These are phyloP conservation scores for Leccinum imitatum DNA, from an alignment of 768 basidiomycete genomes.

Conservation along the genomic window DNA sequence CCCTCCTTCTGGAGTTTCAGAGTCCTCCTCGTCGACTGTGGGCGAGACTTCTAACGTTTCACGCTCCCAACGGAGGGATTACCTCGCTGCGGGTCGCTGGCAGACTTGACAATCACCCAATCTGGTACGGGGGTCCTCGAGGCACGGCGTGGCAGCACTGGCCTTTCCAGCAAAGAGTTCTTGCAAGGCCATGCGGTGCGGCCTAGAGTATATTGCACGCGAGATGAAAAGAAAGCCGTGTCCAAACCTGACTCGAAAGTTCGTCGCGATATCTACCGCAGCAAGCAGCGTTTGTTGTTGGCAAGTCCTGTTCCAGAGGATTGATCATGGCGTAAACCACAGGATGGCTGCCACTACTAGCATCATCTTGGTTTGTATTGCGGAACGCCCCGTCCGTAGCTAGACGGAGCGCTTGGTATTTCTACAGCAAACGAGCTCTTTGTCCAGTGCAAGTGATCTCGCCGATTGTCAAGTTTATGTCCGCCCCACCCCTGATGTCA, in stretches of 20 bases:
- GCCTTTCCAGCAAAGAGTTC: slow-evolving; percentile 1
- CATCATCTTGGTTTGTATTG: slow-evolving; percentile 3
- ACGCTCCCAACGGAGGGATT: background rate
- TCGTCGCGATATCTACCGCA: background rate
- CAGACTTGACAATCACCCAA: background rate
- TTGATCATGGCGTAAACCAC: slow-evolving; percentile 11
- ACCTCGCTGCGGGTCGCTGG: background rate
- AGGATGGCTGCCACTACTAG: slow-evolving; percentile 17
- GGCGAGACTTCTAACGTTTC: background rate
- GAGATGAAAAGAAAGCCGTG: slow-evolving; percentile 11
- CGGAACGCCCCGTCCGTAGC: background rate
- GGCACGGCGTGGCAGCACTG: slow-evolving; percentile 3
- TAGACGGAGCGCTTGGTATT: background rate
- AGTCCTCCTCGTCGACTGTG: background rate
- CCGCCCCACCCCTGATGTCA: slow-evolving; percentile 19
- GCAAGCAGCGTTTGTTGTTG: slow-evolving; percentile 7
- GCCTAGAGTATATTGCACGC: slow-evolving; percentile 1
- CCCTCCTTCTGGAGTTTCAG: background rate
- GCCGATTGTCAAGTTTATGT: slow-evolving; percentile 25
- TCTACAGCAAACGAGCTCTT: slow-evolving; percentile 11
- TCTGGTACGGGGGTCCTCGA: background rate
- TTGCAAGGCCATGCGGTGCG: slow-evolving; percentile 1
- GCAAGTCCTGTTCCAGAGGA: background rate
- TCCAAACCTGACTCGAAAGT: background rate
- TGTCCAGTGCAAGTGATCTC: slow-evolving; percentile 12